Evolutionary conservation across 352 stramenopile species (phyloP), one percentile per base, ranked within the genome.

Genomic region (Blastocystis hominis): DNA sequence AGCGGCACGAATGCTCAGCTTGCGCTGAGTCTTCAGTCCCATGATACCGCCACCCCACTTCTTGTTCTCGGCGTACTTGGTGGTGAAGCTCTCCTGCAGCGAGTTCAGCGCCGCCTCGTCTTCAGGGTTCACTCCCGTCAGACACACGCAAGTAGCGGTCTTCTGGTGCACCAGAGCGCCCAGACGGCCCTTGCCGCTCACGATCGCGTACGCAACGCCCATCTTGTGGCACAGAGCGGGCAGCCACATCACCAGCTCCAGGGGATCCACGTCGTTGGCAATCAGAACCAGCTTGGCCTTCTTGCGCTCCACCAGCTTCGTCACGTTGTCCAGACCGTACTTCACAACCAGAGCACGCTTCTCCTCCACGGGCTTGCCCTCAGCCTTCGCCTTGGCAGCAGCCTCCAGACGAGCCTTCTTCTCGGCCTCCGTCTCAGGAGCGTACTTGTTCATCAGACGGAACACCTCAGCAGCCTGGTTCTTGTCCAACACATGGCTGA

Each of bases 21-120:
- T 98, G 91, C 96, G 96, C 92, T 99, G 95, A 79, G 97, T 99
- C 95, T 99, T 99, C 86, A 99, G 93, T 91, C 97, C 97, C 96
- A 99, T 98, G 91, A 98, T 98, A 90, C 96, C 96, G 90, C 96
- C 97, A 90, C 96, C 96, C 96, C 96, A 99, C 92, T 98, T 98
- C 90, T 95, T 90, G 90, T 97, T 96, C 88, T 98, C 94, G 92
- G 98, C 98, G 94, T 97, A 99, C 92, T 98, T 96, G 88, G 94
- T 91, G 88, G 93, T 95, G 91, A 97, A 98, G 61, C 94, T 91
- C 72, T 94, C 89, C 72, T 93, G 88, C 36, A 99, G 93, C 63
- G 94, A 94, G 90, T 97, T 93, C 72, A 99, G 94, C 90, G 97
- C 97, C 81, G 93, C 92, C 90, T 97, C 94, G 92, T 99, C 96